phyloP scores from a whole-genome alignment of 2,329 filamentous ascomycete genomes.

The Talaromyces sp. region DNA sequence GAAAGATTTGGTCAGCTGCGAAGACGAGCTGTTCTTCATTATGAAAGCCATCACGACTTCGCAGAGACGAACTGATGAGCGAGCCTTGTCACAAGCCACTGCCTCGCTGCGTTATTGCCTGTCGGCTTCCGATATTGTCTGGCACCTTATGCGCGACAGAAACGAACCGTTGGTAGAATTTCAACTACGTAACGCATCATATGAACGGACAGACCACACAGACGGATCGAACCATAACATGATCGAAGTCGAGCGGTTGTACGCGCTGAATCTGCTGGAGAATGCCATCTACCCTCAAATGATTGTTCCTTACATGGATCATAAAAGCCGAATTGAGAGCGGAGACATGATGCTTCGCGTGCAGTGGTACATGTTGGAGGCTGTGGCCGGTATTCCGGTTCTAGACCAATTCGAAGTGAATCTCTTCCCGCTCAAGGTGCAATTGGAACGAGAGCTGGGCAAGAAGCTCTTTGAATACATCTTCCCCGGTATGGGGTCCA shows the following conservation, averaged over 20 bases:
- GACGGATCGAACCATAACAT: slow-evolving; percentile 95
- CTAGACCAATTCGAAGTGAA: slow-evolving; percentile 97
- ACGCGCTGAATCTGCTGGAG: slow-evolving; percentile 82
- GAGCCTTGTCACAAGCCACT: slow-evolving; percentile 61
- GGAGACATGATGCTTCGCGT: slow-evolving; percentile 82
- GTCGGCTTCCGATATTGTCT: slow-evolving; percentile 90
- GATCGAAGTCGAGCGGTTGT: slow-evolving; percentile 80
- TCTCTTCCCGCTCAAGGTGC: slow-evolving; percentile 86
- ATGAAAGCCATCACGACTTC: slow-evolving; percentile 99
- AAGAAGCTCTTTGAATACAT: slow-evolving; percentile 96
- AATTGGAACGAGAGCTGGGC: slow-evolving; percentile 86
- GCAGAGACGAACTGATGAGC: slow-evolving; percentile 77
- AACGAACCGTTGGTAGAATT: slow-evolving; percentile 87
- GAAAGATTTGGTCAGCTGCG: slow-evolving; percentile 78
- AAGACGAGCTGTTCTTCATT: slow-evolving; percentile 98
- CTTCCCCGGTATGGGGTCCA: slow-evolving; percentile 73
- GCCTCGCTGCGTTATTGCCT: slow-evolving; percentile 89
- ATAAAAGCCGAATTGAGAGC: slow-evolving; percentile 51
- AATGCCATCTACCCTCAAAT: slow-evolving; percentile 95
- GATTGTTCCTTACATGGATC: slow-evolving; percentile 81
- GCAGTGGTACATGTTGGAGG: slow-evolving; percentile 97
- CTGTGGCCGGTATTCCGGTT: slow-evolving; percentile 93
- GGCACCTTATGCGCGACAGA: slow-evolving; percentile 87
- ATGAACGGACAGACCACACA: slow-evolving; percentile 92
- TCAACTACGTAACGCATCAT: slow-evolving; percentile 83